A percentile compares a stretch with the other conserved stretches of the same genome.
Conservation (phyloP, 257 asterid genomes). For the Solanum medicagineum region DNA sequence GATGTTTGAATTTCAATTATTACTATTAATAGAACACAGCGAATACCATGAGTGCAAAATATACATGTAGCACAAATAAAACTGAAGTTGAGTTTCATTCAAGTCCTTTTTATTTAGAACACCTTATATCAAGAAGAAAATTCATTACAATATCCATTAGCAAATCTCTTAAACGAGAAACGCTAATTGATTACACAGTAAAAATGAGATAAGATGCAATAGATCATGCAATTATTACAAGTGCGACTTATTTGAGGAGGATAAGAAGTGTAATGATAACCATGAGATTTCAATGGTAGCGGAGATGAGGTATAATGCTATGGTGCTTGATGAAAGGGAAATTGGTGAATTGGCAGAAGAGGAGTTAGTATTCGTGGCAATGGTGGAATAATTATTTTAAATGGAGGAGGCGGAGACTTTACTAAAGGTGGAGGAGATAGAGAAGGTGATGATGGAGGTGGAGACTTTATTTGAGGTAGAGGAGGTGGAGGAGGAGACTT, state of each 20-base stretch:
- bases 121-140: neutral
- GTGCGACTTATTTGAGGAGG: neutral
- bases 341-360: neutral
- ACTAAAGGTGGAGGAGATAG: no score
- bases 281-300: neutral
- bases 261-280: neutral
- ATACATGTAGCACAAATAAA: neutral
- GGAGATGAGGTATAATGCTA: neutral
- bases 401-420: neutral
- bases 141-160: neutral
- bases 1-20: no score
- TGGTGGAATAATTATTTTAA: neutral
- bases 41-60: neutral
- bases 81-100: neutral
- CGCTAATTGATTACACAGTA: neutral
- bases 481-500: neutral
- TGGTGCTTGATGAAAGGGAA: neutral
- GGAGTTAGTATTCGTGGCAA: neutral
- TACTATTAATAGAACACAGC: no score
- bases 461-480: no score
- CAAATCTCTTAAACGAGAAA: neutral
- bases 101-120: neutral
- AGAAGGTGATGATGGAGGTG: no score
- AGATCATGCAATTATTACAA: neutral
- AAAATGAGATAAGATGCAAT: neutral